A percentile compares a stretch with the other conserved stretches of the same genome.
Conservation (phyloP, 352 stramenopile species). For the Albugo laibachii region DNA sequence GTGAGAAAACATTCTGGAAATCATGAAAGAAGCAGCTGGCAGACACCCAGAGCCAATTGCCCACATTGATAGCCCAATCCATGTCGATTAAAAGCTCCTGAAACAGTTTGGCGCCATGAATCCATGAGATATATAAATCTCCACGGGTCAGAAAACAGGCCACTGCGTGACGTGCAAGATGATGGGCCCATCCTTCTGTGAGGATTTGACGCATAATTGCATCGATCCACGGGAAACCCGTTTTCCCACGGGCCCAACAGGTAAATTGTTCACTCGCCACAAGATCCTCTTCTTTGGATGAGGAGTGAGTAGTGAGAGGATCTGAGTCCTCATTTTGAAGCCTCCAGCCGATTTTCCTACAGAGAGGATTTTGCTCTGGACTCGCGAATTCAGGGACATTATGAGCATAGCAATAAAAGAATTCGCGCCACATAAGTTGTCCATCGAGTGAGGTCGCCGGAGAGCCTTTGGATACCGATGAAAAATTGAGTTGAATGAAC, state of each 20-base stretch:
- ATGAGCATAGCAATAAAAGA: slow-evolving; percentile 74
- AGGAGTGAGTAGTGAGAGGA: not conserved
- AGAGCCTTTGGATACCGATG: slow-evolving; percentile 48
- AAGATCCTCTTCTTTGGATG: slow-evolving; percentile 12
- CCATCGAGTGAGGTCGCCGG: slow-evolving; percentile 76
- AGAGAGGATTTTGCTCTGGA: slow-evolving; percentile 81
- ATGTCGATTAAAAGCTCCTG: slow-evolving; percentile 89
- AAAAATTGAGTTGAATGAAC: slow-evolving; percentile 81
- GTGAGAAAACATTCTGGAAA: slow-evolving; percentile 89
- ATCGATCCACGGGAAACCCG: slow-evolving; percentile 95
- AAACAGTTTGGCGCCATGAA: slow-evolving; percentile 74
- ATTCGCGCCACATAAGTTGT: slow-evolving; percentile 92
- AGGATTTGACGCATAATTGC: slow-evolving; percentile 87
- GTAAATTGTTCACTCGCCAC: slow-evolving; percentile 31
- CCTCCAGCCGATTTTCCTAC: slow-evolving; percentile 53
- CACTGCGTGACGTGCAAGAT: slow-evolving; percentile 80
- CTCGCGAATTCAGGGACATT: slow-evolving; percentile 64
- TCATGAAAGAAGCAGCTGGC: slow-evolving; percentile 91
- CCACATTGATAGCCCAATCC: slow-evolving; percentile 92
- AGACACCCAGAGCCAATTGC: slow-evolving; percentile 95
- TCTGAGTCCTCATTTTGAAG: slow-evolving; percentile 8
- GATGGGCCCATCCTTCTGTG: slow-evolving; percentile 71
- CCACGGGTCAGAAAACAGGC: slow-evolving; percentile 94
- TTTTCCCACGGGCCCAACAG: slow-evolving; percentile 85
- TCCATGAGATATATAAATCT: slow-evolving; percentile 89